Evolutionary conservation across 2,329 filamentous ascomycete genomes (phyloP).

Genomic region (Stachybotrys echinatus): DNA sequence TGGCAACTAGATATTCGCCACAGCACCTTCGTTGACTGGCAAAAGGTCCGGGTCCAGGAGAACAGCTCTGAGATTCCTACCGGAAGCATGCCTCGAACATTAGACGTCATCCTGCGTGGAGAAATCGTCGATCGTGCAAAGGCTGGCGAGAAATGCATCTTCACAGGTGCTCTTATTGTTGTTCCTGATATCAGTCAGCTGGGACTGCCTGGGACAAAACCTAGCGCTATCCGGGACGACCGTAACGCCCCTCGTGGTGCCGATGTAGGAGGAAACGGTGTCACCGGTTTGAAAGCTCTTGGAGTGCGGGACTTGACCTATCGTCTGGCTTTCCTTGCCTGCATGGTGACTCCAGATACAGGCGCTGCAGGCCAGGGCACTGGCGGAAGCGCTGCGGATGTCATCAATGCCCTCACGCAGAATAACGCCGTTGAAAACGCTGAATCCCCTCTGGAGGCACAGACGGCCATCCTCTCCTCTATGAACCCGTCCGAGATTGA

Average conservation of each 20-base stretch:
- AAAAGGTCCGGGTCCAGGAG: conserved; percentile 96
- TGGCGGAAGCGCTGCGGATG: conserved; percentile 63
- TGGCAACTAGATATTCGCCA: conserved; percentile 97
- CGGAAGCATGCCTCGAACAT: conserved; percentile 95
- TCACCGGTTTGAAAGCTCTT: conserved; percentile 83
- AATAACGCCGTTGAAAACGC: conserved; percentile 58
- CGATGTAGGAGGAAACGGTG: conserved; percentile 78
- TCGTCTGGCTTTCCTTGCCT: conserved; percentile 90
- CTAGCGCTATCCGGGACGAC: conserved; percentile 80
- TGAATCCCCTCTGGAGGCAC: conserved; percentile 75
- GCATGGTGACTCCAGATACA: conserved; percentile 90
- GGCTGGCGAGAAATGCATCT: conserved; percentile 96
- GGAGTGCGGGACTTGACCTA: conserved; percentile 95
- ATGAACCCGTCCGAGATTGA: conserved; percentile 85
- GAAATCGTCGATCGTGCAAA: conserved; percentile 98
- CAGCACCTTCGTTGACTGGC: conserved; percentile 98
- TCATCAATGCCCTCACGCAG: conserved; percentile 72
- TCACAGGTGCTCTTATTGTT: conserved; percentile 92
- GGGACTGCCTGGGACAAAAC: conserved; percentile 77
- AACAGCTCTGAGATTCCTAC: conserved; percentile 98
- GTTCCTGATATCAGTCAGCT: conserved; percentile 96
- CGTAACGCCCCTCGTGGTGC: conserved; percentile 65
- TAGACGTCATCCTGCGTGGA: conserved; percentile 93
- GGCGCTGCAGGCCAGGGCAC: conserved; percentile 72
- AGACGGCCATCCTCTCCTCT: conserved; percentile 80